A percentile compares a stretch with the other conserved stretches of the same genome.
Conservation (phyloP, 495 filamentous ascomycete species). For the Aspergillus conjunctus region DNA sequence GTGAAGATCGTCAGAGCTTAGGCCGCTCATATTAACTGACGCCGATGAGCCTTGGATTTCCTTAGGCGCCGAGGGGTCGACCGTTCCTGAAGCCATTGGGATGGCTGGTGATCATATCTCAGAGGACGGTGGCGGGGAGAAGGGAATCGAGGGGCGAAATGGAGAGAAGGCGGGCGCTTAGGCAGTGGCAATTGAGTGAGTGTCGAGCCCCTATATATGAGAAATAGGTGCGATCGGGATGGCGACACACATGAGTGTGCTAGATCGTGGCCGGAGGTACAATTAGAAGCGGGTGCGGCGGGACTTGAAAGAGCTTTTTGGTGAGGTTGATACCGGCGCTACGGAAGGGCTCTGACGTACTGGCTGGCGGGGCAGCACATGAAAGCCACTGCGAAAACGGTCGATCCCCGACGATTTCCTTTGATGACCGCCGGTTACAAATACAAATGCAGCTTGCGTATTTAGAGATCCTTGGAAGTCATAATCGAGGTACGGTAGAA, state of each 20-base stretch:
- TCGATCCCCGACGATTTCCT: constrained; percentile 5
- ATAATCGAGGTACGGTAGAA: not conserved
- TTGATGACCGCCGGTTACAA: not conserved
- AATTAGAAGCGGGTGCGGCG: constrained; percentile 9
- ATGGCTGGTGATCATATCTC: constrained; percentile 42
- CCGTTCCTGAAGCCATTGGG: constrained; percentile 49
- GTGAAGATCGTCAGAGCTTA: constrained; percentile 43
- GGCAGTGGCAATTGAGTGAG: constrained; percentile 21
- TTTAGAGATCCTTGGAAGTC: not conserved
- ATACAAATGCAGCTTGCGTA: not conserved
- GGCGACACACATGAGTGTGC: constrained; percentile 2
- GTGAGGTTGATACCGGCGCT: constrained; percentile 22
- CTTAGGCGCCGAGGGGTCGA: constrained; percentile 44
- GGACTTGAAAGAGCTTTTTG: constrained; percentile 26
- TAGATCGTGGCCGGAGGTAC: constrained; percentile 5
- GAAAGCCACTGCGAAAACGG: not conserved
- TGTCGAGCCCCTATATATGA: constrained; percentile 6
- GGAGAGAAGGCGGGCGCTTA: constrained; percentile 7
- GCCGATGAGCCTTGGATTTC: constrained; percentile 35
- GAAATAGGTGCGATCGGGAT: constrained; percentile 1
- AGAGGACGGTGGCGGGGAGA: constrained; percentile 24
- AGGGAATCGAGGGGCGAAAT: constrained; percentile 20
- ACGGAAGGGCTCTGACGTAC: constrained; percentile 30
- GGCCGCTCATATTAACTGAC: constrained; percentile 25
- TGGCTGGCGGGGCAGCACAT: constrained; percentile 25